These are phyloP conservation scores for Trichoderma endophyticum DNA, from an alignment of 2,329 filamentous ascomycete species.

Conservation along the genomic window DNA sequence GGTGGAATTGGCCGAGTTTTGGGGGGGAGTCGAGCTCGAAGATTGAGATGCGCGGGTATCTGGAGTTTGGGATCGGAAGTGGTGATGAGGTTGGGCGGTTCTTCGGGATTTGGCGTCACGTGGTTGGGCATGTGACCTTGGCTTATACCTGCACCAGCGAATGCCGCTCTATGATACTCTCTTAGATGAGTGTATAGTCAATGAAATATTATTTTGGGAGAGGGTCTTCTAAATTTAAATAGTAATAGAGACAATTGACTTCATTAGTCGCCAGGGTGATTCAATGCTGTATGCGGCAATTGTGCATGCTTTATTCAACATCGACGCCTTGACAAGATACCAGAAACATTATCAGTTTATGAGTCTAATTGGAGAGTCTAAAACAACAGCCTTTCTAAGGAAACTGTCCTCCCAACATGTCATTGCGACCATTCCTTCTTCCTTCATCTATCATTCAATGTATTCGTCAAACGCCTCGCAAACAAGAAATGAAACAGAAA, in stretches of 20 bases:
- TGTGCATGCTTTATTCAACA: fast-evolving
- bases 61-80: constrained; percentile 26
- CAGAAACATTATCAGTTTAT: background rate
- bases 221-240: background rate
- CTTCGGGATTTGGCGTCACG: constrained; percentile 6
- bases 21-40: constrained; percentile 4
- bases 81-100: constrained; percentile 25
- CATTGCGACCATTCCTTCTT: background rate
- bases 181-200: background rate
- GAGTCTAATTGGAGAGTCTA: background rate
- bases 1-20: constrained; percentile 20
- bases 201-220: background rate
- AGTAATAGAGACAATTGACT: background rate
- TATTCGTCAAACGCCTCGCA: background rate
- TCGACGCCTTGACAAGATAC: background rate
- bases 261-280: fast-evolving
- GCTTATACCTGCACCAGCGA: background rate
- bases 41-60: constrained; percentile 16
- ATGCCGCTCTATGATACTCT: background rate
- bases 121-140: background rate
- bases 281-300: background rate
- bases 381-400: background rate
- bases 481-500: background rate
- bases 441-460: constrained; percentile 3
- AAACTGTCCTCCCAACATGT: background rate